Evolutionary conservation across 1,284 basidiomycete species (phyloP).

Genomic region (Puccinia brachypodii): DNA sequence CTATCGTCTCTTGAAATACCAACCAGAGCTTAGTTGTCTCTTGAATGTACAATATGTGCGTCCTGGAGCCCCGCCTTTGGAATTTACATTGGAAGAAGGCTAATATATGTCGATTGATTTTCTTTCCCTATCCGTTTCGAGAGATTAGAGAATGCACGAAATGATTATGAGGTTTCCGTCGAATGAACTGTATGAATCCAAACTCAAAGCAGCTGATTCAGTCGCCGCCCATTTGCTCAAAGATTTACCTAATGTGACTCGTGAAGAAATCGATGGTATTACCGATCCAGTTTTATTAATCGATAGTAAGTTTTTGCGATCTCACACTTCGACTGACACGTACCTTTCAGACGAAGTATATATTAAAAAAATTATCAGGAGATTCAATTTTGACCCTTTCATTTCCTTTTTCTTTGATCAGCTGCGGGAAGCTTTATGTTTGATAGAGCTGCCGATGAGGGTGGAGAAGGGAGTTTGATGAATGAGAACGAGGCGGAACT

Average conservation of each 20-base stretch:
- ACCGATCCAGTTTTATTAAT: slow-evolving; percentile 82
- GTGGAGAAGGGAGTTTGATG: slow-evolving; percentile 75
- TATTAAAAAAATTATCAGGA: not conserved
- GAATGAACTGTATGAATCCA: slow-evolving; percentile 72
- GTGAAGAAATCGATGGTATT: slow-evolving; percentile 68
- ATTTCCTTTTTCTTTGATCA: slow-evolving; percentile 13
- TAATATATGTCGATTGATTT: not conserved
- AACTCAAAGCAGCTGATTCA: slow-evolving; percentile 69
- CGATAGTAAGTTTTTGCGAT: slow-evolving; percentile 63
- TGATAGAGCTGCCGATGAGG: slow-evolving; percentile 64
- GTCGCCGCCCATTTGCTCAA: slow-evolving; percentile 71
- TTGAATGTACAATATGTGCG: slow-evolving; percentile 43
- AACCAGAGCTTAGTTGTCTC: slow-evolving; percentile 37
- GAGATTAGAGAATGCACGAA: slow-evolving; percentile 69
- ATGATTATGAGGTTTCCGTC: slow-evolving; percentile 86
- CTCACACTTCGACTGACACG: no score
- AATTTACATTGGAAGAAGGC: not conserved
- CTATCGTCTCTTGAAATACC: slow-evolving; percentile 25
- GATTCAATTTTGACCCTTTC: not conserved
- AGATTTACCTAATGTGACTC: slow-evolving; percentile 66
- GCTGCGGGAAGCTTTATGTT: slow-evolving; percentile 85
- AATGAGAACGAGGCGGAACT: slow-evolving; percentile 91
- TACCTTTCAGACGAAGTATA: no score
- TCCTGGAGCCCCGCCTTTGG: not conserved
- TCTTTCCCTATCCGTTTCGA: not conserved